phyloP scores from a whole-genome alignment of 345 rosid species.

The Stellera chamaejasme region DNA sequence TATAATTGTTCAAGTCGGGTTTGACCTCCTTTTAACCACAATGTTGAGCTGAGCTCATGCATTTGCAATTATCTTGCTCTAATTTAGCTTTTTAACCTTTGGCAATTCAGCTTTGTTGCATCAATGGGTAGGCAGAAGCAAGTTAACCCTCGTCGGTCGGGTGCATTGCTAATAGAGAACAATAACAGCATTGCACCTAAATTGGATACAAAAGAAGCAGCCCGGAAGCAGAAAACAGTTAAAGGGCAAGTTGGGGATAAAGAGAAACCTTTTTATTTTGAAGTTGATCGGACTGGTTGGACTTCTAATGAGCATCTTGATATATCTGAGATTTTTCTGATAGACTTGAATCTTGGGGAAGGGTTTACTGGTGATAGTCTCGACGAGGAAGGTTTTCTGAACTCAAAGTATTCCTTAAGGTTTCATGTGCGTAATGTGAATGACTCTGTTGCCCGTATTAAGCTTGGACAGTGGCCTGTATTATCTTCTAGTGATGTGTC shows the following conservation, averaged over 20 bases:
- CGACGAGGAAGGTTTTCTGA: slow-evolving; percentile 28
- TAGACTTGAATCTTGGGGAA: slow-evolving; percentile 37
- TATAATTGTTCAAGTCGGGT: too few species aligned
- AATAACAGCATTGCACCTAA: slow-evolving; percentile 21
- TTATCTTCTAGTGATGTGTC: slow-evolving; percentile 49
- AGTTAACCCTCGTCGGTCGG: slow-evolving; percentile 64
- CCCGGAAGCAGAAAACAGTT: slow-evolving; percentile 10
- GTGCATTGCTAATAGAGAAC: slow-evolving; percentile 27
- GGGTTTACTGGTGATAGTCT: slow-evolving; percentile 28
- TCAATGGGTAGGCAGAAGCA: slow-evolving; percentile 93
- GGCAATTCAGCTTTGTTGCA: slow-evolving; percentile 12
- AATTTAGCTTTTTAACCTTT: too few species aligned
- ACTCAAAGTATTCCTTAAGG: slow-evolving; percentile 47
- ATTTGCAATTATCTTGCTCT: too few species aligned
- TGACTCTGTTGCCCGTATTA: slow-evolving; percentile 51
- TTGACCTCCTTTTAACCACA: too few species aligned
- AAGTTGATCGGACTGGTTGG: slow-evolving; percentile 36
- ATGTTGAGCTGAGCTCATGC: too few species aligned
- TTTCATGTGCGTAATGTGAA: slow-evolving; percentile 45
- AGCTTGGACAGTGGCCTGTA: slow-evolving; percentile 84
- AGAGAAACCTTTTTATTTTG: slow-evolving; percentile 50
- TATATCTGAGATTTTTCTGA: slow-evolving; percentile 68
- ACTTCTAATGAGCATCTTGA: slow-evolving; percentile 52
- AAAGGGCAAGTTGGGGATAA: slow-evolving; percentile 18
- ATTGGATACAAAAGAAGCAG: slow-evolving; percentile 15